Conservation (phyloP, 108 stramenopile genomes). For the Nitzschia sp. region DNA sequence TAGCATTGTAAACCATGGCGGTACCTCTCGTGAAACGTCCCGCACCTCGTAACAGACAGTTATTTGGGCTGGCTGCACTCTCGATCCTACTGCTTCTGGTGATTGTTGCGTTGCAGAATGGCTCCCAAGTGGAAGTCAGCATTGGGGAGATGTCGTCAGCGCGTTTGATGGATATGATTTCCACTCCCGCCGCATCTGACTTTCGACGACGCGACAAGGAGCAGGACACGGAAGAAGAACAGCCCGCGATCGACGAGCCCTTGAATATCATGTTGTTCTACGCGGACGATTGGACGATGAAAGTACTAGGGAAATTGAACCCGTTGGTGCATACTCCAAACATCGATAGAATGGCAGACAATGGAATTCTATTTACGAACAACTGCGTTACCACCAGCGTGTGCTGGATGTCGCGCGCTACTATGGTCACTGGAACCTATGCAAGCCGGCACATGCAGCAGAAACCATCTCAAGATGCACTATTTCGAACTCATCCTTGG, state of each 20-base stretch:
- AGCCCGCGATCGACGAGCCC: constrained; percentile 32
- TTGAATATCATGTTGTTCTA: constrained; percentile 61
- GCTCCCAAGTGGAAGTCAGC: neutral
- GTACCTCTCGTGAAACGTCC: too few relatives aligned
- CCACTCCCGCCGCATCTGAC: neutral
- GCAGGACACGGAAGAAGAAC: constrained; percentile 13
- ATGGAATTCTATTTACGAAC: constrained; percentile 73
- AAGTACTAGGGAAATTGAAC: constrained; percentile 39
- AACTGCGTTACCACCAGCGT: constrained; percentile 85
- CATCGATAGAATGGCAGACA: constrained; percentile 68
- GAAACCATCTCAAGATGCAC: neutral
- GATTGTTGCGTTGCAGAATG: neutral
- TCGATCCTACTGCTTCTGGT: neutral
- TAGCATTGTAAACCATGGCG: too few relatives aligned
- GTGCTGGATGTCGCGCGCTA: constrained; percentile 79
- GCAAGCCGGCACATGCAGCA: constrained; percentile 47
- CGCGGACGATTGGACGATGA: constrained; percentile 63
- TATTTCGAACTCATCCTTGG: constrained; percentile 39
- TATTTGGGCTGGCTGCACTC: too few relatives aligned
- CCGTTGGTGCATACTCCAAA: constrained; percentile 49
- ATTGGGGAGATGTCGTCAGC: neutral
- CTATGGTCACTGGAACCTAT: constrained; percentile 74
- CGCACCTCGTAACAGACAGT: too few relatives aligned
- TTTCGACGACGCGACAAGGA: neutral
- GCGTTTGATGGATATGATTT: neutral